phyloP scores from a whole-genome alignment of 805 yeast species.

The Phaffomyces thermotolerans region DNA sequence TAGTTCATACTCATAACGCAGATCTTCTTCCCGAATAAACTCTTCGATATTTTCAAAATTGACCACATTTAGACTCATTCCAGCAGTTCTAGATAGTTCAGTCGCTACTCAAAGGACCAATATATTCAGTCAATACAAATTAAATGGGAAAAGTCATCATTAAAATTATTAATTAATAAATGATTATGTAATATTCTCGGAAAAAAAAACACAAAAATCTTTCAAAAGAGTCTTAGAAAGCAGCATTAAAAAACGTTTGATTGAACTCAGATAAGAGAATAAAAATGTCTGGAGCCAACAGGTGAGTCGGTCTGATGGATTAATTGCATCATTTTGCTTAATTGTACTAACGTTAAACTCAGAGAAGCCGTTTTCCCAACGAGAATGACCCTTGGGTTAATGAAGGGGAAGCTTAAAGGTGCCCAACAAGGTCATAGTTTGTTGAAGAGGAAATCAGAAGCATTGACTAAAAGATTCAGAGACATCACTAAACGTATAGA shows the following conservation, averaged over 20 bases:
- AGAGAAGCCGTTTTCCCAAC: constrained; percentile 97
- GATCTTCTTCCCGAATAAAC: constrained; percentile 21
- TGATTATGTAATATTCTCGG: too few species aligned
- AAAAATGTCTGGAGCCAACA: constrained; percentile 19
- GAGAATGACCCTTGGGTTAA: constrained; percentile 90
- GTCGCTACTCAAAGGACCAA: too few species aligned
- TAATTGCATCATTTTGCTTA: background rate
- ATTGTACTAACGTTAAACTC: background rate
- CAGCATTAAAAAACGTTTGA: background rate
- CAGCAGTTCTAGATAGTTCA: too few species aligned
- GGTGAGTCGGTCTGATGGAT: constrained; percentile 10
- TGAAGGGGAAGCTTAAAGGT: constrained; percentile 94
- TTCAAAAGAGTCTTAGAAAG: background rate
- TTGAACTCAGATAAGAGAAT: background rate
- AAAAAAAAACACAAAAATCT: too few species aligned
- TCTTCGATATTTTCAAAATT: background rate
- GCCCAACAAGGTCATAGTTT: constrained; percentile 95
- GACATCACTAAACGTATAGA: constrained; percentile 92
- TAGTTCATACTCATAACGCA: constrained; percentile 41
- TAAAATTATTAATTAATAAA: too few species aligned
- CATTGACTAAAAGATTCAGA: constrained; percentile 91
- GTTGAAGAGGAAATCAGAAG: constrained; percentile 93
- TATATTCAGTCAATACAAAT: too few species aligned
- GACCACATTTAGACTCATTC: background rate
- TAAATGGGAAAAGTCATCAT: too few species aligned